Percentiles rank a stretch among this genome's conserved stretches.
Evolutionary conservation across 179 eudicot genomes (phyloP).

Genomic region (Carnegiea gigantea): DNA sequence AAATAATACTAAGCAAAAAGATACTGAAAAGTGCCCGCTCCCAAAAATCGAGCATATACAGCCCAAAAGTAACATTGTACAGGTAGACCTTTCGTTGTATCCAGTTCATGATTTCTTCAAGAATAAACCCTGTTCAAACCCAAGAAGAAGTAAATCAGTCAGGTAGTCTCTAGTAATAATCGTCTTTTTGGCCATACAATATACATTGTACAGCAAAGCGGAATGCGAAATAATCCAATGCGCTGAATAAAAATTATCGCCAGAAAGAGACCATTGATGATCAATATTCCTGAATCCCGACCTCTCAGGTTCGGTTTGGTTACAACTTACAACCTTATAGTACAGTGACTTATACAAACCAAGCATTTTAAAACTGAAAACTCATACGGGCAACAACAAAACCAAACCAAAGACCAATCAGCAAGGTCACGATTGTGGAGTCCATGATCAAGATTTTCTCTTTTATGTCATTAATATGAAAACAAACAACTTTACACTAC

Average conservation of each 20-base stretch:
- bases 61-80: slow-evolving; percentile 81
- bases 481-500: background rate
- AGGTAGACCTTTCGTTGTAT: slow-evolving; percentile 72
- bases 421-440: background rate
- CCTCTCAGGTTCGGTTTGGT: background rate
- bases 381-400: background rate
- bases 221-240: background rate
- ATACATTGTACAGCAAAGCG: background rate
- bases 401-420: background rate
- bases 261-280: background rate
- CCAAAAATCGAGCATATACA: slow-evolving; percentile 93
- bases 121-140: slow-evolving; percentile 11
- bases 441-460: background rate
- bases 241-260: no score
- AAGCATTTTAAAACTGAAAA: background rate
- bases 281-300: background rate
- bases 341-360: background rate
- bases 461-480: background rate
- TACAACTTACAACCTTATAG: no score
- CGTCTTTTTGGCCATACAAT: background rate
- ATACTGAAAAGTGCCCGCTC: slow-evolving; percentile 86
- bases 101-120: slow-evolving; percentile 57
- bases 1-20: slow-evolving; percentile 35
- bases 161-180: background rate
- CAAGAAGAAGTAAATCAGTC: background rate